Conservation (phyloP, 2,329 filamentous ascomycete genomes). For the Aspergillus fumigatus region DNA sequence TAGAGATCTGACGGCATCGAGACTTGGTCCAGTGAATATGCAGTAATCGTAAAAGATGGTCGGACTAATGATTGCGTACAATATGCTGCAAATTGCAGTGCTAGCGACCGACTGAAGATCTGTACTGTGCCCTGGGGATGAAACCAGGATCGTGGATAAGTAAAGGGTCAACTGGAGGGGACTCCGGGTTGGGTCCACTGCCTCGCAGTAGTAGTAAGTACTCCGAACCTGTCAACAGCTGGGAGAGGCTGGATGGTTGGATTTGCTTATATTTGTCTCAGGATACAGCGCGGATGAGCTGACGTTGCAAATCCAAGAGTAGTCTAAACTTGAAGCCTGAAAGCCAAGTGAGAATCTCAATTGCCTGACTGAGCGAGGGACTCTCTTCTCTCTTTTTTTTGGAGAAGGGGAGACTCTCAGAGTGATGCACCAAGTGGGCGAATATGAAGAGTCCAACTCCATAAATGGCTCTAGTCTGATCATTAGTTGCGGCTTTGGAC, state of each 20-base stretch:
- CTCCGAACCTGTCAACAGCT: background rate
- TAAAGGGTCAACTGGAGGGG: background rate
- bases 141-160: background rate
- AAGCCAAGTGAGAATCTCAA: background rate
- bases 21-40: background rate
- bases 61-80: too few species aligned
- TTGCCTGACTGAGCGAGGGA: background rate
- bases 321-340: background rate
- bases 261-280: background rate
- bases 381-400: background rate
- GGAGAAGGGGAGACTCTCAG: background rate
- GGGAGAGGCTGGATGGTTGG: background rate
- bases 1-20: background rate
- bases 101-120: background rate
- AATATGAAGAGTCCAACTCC: background rate
- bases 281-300: background rate
- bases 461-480: background rate
- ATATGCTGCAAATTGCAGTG: background rate
- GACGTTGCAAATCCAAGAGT: background rate
- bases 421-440: background rate
- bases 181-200: background rate
- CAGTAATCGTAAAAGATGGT: too few species aligned
- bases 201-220: background rate
- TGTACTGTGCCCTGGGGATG: background rate
- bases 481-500: background rate